Percentiles rank a stretch among this genome's conserved stretches.
phyloP scores from a whole-genome alignment of 768 basidiomycete genomes.

The Boletus speciosus region DNA sequence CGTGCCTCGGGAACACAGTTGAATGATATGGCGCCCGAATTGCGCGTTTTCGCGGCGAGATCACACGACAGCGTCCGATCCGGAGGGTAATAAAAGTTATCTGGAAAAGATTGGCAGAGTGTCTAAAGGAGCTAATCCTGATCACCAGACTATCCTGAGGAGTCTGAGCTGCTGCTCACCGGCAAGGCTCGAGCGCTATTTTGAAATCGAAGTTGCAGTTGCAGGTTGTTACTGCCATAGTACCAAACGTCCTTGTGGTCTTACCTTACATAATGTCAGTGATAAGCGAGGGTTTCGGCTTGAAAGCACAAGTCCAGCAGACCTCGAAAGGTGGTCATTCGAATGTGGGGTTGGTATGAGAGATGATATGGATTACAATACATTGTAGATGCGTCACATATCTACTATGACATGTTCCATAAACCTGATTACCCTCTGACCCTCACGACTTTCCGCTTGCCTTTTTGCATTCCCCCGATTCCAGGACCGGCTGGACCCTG shows the following conservation, averaged over 20 bases:
- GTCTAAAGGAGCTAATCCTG: neutral
- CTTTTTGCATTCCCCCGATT: constrained; percentile 47
- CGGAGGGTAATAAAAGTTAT: neutral
- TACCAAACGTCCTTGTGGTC: neutral
- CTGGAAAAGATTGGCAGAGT: neutral
- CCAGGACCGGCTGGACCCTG: constrained; percentile 39
- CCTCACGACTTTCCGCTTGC: constrained; percentile 77
- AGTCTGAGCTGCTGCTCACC: neutral
- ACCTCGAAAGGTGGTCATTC: neutral
- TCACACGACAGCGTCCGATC: neutral
- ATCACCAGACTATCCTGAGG: too few relatives aligned
- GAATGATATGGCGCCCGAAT: constrained; percentile 1
- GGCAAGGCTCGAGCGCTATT: neutral
- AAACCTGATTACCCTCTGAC: constrained; percentile 49
- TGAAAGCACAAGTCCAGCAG: neutral
- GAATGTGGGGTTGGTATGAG: neutral
- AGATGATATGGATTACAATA: constrained; percentile 11
- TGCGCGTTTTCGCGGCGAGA: neutral
- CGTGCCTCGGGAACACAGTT: neutral
- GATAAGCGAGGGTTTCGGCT: too few relatives aligned
- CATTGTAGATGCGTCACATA: constrained; percentile 18
- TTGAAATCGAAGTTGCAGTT: too few relatives aligned
- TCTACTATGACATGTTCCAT: neutral
- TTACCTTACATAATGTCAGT: too few relatives aligned
- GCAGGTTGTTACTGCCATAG: too few relatives aligned